These are phyloP conservation scores for Mucor irregularis DNA, from an alignment of 371 early-diverging fungal genomes.

Conservation along the genomic window DNA sequence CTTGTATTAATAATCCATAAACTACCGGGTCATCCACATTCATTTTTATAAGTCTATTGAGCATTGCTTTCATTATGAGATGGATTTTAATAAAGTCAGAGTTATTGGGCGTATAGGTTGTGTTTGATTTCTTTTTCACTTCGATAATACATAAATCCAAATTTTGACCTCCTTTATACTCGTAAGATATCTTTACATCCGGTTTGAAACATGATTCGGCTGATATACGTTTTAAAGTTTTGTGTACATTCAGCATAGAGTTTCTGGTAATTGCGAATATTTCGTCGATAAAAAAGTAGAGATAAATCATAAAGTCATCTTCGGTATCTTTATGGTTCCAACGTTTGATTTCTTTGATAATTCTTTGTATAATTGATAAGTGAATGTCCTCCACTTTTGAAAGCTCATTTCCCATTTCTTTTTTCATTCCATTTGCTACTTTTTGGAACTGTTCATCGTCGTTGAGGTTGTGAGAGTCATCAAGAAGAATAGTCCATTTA, in stretches of 20 bases:
- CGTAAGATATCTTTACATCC: constrained; percentile 1
- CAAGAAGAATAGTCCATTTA: background rate
- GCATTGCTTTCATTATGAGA: background rate
- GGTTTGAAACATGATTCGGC: background rate
- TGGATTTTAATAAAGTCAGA: background rate
- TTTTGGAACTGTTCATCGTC: background rate
- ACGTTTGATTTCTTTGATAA: background rate
- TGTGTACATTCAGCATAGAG: background rate
- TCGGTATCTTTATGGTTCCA: background rate
- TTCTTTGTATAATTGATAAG: background rate
- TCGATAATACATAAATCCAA: constrained; percentile 1
- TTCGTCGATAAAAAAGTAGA: background rate
- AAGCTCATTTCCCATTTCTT: background rate
- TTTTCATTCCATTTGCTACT: background rate
- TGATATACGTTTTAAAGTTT: background rate
- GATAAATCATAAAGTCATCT: background rate
- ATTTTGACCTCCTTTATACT: background rate
- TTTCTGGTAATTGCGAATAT: background rate
- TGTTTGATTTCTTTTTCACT: background rate
- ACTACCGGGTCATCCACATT: constrained; percentile 6
- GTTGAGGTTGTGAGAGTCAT: background rate
- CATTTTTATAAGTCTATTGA: background rate
- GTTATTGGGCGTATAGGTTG: background rate
- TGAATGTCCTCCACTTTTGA: background rate
- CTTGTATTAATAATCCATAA: background rate